A percentile compares a stretch with the other conserved stretches of the same genome.
Conservation (phyloP, 352 stramenopile genomes). For the Pythium apleroticum region DNA sequence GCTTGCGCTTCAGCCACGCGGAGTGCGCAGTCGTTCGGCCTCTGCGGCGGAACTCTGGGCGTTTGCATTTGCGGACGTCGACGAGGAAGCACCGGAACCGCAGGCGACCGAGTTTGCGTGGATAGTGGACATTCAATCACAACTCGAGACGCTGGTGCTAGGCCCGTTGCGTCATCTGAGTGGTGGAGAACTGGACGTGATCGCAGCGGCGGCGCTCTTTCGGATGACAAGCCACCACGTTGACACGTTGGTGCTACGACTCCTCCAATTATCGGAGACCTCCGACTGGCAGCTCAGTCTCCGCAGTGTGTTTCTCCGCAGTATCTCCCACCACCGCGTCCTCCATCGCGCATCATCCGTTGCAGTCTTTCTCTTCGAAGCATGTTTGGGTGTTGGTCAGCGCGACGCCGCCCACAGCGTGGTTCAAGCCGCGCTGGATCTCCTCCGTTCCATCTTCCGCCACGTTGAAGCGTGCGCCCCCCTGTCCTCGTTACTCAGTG, state of each 20-base stretch:
- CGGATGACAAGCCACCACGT: neutral
- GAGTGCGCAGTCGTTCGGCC: neutral
- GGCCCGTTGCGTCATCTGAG: neutral
- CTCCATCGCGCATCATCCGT: neutral
- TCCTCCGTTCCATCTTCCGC: neutral
- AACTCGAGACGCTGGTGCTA: neutral
- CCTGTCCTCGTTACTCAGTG: neutral
- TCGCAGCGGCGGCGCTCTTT: neutral
- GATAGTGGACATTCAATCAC: neutral
- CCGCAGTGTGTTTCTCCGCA: neutral
- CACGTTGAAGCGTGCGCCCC: neutral
- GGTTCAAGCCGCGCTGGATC: slow-evolving; percentile 1
- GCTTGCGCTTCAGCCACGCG: slow-evolving; percentile 12
- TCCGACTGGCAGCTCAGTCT: neutral
- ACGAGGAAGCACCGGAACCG: slow-evolving; percentile 7
- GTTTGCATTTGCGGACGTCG: slow-evolving; percentile 4
- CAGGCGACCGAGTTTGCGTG: slow-evolving; percentile 10
- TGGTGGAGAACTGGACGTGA: neutral
- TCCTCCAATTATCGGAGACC: neutral
- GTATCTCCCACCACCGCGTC: neutral
- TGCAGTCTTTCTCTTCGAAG: slow-evolving; percentile 8
- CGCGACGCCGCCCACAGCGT: neutral
- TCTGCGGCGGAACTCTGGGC: neutral
- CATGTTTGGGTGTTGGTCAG: neutral
- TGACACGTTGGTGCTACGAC: neutral